Conservation (phyloP, 305 asterid genomes). For the Plantago coronopus region DNA sequence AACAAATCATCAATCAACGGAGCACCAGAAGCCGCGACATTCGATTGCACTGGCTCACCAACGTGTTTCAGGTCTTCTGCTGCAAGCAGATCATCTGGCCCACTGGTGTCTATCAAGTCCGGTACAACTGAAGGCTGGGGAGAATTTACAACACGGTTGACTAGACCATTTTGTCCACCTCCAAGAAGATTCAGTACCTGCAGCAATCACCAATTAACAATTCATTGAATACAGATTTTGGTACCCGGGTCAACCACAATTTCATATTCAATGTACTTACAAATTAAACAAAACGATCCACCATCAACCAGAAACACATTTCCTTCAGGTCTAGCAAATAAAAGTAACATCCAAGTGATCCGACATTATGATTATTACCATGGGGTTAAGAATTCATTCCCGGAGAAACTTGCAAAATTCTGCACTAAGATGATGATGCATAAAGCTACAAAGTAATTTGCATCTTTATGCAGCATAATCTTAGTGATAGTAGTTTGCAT, state of each 20-base stretch:
- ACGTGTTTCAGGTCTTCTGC: constrained; percentile 33
- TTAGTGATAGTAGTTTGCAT: constrained; percentile 1
- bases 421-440: not conserved
- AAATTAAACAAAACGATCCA: constrained; percentile 11
- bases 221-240: constrained; percentile 8
- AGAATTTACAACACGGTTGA: constrained; percentile 31
- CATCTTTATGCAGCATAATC: too few relatives aligned
- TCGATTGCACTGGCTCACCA: constrained; percentile 35
- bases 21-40: constrained; percentile 39
- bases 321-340: constrained; percentile 12
- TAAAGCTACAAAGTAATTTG: not conserved
- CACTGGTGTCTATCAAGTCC: constrained; percentile 85
- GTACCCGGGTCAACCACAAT: not conserved
- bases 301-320: constrained; percentile 5
- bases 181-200: constrained; percentile 65
- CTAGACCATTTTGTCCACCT: constrained; percentile 42
- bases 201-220: constrained; percentile 19
- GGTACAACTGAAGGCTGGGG: constrained; percentile 66
- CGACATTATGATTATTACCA: constrained; percentile 8
- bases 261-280: constrained; percentile 11
- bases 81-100: constrained; percentile 45
- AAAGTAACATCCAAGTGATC: constrained; percentile 8
- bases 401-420: not conserved
- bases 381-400: constrained; percentile 3
- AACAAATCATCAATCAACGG: constrained; percentile 70